Conservation (phyloP, 495 filamentous ascomycete genomes). For the Immersiella caudata region DNA sequence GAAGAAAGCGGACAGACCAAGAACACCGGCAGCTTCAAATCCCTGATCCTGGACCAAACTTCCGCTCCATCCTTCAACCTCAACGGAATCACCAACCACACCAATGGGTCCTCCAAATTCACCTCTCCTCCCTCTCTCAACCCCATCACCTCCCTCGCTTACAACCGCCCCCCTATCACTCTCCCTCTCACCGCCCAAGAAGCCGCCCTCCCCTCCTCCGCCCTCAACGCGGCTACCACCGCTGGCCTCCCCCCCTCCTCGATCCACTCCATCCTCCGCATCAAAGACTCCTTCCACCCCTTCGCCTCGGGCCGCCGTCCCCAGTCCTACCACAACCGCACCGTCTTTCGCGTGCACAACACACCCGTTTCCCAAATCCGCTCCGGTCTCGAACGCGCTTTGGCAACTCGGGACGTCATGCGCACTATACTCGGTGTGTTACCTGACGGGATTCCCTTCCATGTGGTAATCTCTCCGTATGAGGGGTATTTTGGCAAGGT, state of each 20-base stretch:
- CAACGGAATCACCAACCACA: too few relatives aligned
- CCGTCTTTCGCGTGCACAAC: slow-evolving; percentile 15
- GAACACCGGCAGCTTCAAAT: too few relatives aligned
- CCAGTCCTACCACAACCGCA: slow-evolving; percentile 21
- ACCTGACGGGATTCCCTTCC: slow-evolving; percentile 17
- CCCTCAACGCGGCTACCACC: background rate
- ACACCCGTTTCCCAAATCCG: slow-evolving; percentile 10
- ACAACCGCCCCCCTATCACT: background rate
- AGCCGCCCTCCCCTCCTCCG: background rate
- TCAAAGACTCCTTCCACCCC: slow-evolving; percentile 21
- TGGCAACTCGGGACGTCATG: slow-evolving; percentile 22
- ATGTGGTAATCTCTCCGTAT: slow-evolving; percentile 17
- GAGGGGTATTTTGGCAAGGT: slow-evolving; percentile 15
- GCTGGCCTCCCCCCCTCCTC: slow-evolving; percentile 11
- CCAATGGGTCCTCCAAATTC: too few relatives aligned
- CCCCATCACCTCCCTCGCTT: background rate
- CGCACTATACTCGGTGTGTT: slow-evolving; percentile 22
- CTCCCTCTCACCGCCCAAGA: background rate
- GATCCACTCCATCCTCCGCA: slow-evolving; percentile 22
- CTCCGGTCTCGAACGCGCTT: slow-evolving; percentile 16
- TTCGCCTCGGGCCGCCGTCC: slow-evolving; percentile 17
- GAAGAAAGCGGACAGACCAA: too few relatives aligned
- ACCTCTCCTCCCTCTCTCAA: too few relatives aligned
- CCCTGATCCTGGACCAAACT: too few relatives aligned
- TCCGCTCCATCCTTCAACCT: too few relatives aligned